Base-by-base conservation (phyloP, 768 basidiomycete genomes). In the Tulasnella calospora region DNA sequence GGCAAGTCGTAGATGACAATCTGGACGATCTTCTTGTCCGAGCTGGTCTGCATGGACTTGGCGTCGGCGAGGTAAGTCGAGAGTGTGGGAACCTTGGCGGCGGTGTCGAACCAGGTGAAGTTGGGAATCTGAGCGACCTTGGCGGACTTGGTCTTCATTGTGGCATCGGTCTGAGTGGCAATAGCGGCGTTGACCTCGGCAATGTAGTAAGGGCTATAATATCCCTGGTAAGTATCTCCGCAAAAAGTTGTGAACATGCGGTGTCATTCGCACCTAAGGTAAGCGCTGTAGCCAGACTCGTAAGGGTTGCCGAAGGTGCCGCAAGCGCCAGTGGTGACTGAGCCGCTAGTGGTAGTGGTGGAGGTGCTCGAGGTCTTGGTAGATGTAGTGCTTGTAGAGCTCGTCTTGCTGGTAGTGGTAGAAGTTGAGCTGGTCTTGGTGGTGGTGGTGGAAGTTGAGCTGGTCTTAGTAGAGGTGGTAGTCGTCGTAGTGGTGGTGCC, bases 11-110 rank as follows among this genome's bases (percentile, higher is more conserved):
- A 86, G 57, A 86, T 82, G 79, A 86, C 85, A 79, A 85, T 85
- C 76, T 84, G 85, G 35, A 85, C 82, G 76, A 86, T 81, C 80
- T 86, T 86, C 81, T 89, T 89, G 33, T n/a, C n/a, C n/a, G 72
- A 79, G 78, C 55, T 38, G 81, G 86, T 85, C 23, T n/a, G n/a
- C n/a, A 87, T 85, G 21, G 88, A 84, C 74, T 82, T 81, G 38
- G 89, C 89, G 81, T 87, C 87, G n/a, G 89, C 86, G 71, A 91
- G 88, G 82, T 90, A 90, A 90, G 90, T 82, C 89, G 88, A 70
- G 13, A 91, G 86, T 69, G 83, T 83, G 10, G 89, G 84, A 33
- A 88, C 86, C 85, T 91, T 91, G 80, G 88, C 84, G 47, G 89
- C 85, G 74, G 84, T 83, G 82, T 91, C 89, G 82, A 90, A 87